These are phyloP conservation scores for Terana coerulea DNA, from an alignment of 768 basidiomycete species.

Conservation along the genomic window DNA sequence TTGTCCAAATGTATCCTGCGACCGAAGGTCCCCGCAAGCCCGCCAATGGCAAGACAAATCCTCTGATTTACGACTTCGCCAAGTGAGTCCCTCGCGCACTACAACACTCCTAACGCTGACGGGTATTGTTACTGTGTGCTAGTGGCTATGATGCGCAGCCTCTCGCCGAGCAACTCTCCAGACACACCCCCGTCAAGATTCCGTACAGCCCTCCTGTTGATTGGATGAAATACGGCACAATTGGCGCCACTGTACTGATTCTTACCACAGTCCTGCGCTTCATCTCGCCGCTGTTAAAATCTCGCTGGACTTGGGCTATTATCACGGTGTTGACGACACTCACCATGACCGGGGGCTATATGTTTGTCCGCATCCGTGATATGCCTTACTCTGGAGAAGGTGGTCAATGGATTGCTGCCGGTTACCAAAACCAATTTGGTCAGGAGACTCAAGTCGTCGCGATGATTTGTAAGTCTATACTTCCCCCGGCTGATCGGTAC, in stretches of 20 bases:
- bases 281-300: slow-evolving; percentile 60
- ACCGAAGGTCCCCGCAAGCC: slow-evolving; percentile 64
- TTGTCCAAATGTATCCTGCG: slow-evolving; percentile 74
- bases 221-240: slow-evolving; percentile 55
- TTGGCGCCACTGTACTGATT: slow-evolving; percentile 42
- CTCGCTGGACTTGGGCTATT: slow-evolving; percentile 76
- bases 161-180: slow-evolving; percentile 71
- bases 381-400: slow-evolving; percentile 63
- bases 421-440: slow-evolving; percentile 88
- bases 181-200: slow-evolving; percentile 73
- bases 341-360: slow-evolving; percentile 89
- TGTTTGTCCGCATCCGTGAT: slow-evolving; percentile 92
- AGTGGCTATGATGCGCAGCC: slow-evolving; percentile 84
- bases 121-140: too few relatives aligned
- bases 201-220: slow-evolving; percentile 79
- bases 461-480: slow-evolving; percentile 66
- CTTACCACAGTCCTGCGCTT: slow-evolving; percentile 46
- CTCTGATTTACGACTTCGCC: slow-evolving; percentile 75
- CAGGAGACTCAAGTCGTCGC: slow-evolving; percentile 90
- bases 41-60: slow-evolving; percentile 49
- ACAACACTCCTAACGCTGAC: background rate
- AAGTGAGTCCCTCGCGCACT: slow-evolving; percentile 45
- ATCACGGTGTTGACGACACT: slow-evolving; percentile 59
- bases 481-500: background rate
- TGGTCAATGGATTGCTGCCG: slow-evolving; percentile 80